phyloP scores from a whole-genome alignment of 208 protist genomes.

The Trypanosoma cruzi region DNA sequence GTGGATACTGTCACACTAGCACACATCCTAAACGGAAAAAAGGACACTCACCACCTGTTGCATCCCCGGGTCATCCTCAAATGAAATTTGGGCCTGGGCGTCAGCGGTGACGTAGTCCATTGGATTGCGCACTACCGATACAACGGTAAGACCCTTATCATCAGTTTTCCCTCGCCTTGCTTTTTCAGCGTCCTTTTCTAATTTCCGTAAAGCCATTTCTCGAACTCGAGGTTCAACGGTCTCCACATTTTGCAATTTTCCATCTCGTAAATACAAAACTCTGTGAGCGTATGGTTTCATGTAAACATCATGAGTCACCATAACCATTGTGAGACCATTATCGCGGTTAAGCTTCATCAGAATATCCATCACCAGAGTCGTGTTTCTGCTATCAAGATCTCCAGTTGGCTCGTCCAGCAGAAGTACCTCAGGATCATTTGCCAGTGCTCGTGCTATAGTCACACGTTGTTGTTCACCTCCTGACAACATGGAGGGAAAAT shows the following conservation, averaged over 20 bases:
- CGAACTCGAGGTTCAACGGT: slow-evolving; percentile 42
- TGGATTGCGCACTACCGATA: slow-evolving; percentile 37
- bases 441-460: slow-evolving; percentile 95
- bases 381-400: slow-evolving; percentile 97
- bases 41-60: slow-evolving; percentile 57
- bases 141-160: slow-evolving; percentile 11
- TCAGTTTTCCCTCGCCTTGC: slow-evolving; percentile 11
- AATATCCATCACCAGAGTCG: slow-evolving; percentile 94
- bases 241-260: slow-evolving; percentile 86
- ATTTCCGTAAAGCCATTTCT: slow-evolving; percentile 41
- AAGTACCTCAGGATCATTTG: slow-evolving; percentile 94
- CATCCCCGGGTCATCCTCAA: slow-evolving; percentile 71
- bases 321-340: slow-evolving; percentile 94
- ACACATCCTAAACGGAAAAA: slow-evolving; percentile 35
- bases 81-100: slow-evolving; percentile 53
- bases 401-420: slow-evolving; percentile 97
- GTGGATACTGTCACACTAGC: neutral
- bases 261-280: slow-evolving; percentile 95
- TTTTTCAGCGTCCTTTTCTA: slow-evolving; percentile 32
- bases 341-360: slow-evolving; percentile 91
- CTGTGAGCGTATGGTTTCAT: slow-evolving; percentile 94
- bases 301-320: slow-evolving; percentile 98
- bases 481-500: slow-evolving; percentile 94
- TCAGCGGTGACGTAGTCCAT: slow-evolving; percentile 61
- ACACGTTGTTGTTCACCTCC: slow-evolving; percentile 97